These are phyloP conservation scores for Gentiana straminea DNA, from an alignment of 257 asterid genomes.

Conservation along the genomic window DNA sequence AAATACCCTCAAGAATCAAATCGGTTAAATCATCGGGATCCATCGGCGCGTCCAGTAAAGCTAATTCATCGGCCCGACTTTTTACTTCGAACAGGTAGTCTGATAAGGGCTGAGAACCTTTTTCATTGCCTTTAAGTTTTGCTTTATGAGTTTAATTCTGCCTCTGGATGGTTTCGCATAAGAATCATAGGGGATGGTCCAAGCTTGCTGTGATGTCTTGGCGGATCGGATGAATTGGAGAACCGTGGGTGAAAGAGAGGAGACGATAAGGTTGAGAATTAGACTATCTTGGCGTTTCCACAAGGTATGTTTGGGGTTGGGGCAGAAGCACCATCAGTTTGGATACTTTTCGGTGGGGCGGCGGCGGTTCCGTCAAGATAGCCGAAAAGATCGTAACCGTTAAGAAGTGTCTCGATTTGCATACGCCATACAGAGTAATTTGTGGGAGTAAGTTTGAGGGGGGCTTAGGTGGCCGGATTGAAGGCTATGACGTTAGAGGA, in stretches of 20 bases:
- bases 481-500: no score
- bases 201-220: not conserved
- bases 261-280: not conserved
- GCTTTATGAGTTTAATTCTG: not conserved
- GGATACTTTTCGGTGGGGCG: not conserved
- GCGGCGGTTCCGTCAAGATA: not conserved
- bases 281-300: not conserved
- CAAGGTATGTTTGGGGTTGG: not conserved
- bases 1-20: not conserved
- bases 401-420: slow-evolving; percentile 4
- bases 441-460: slow-evolving; percentile 8
- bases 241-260: not conserved
- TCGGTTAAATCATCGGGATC: slow-evolving; percentile 2
- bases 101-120: not conserved
- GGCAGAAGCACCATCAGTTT: not conserved
- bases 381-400: not conserved
- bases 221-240: not conserved
- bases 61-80: not conserved
- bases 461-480: not conserved
- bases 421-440: slow-evolving; percentile 3
- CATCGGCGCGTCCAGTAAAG: not conserved
- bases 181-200: not conserved
- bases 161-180: not conserved
- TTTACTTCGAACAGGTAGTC: not conserved
- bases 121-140: not conserved